Base-by-base conservation (phyloP, 768 basidiomycete species). In the Suillus sp. region DNA sequence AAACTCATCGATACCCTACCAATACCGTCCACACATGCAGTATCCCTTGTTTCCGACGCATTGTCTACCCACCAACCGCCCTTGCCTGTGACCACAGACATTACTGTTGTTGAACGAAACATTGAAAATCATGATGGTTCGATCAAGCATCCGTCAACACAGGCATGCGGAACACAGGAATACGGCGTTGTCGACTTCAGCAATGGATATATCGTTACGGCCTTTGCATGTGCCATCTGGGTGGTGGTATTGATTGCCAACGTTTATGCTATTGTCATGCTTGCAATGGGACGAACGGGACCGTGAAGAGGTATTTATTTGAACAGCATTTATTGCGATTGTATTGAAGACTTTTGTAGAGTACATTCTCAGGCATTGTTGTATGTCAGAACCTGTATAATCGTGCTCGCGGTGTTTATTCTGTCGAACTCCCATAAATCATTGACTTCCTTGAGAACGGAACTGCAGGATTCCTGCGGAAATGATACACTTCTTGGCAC, bases 191-290 rank as follows among this genome's bases (percentile, higher is more conserved):
- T 80, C n/a, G 77, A 83, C 65, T 82, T 71, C 66, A 80, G 78
- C 68, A 82, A 78, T 62, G 71, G 77, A 4, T 73, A 72, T 45
- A 20, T 76, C 7, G 62, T 82, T n/a, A 79, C 78, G 20, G 59
- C 64, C 6, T 43, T 83, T 22, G 78, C 84, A n/a, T 85, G 83
- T 62, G 62, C 71, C 6, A 75, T 86, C 30, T 85, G 81, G 76
- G 69, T 70, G 3, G 73, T 85, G 38, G 77, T 86, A 3, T 59
- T 81, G n/a, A 62, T 80, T 34, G 84, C 85, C 18, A 86, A 86
- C 64, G 72, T 67, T 22, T 86, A 86, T 69, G 85, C 83, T 30
- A 80, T 86, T 48, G 80, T 79, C 6, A 76, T 79, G 73, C 70
- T 86, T 16, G 76, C 65, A 3, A 61, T 78, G 67, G 74, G 76